A percentile compares a stretch with the other conserved stretches of the same genome.
phyloP scores from a whole-genome alignment of 768 basidiomycete species.

The Gloeostereum incarnatum region DNA sequence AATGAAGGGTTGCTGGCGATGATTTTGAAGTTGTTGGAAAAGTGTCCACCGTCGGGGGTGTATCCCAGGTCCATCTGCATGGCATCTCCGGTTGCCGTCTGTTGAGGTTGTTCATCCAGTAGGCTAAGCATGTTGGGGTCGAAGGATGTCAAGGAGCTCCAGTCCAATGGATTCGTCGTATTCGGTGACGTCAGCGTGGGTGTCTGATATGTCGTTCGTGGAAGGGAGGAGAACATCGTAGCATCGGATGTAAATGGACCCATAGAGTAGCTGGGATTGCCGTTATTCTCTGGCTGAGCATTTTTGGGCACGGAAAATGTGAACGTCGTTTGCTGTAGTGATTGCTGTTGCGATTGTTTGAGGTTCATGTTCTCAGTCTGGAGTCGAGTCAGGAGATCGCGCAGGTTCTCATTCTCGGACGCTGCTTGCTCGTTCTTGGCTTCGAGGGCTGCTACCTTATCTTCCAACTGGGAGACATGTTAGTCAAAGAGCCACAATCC shows the following conservation, averaged over 20 bases:
- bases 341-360: conserved; percentile 38
- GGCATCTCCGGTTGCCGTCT: conserved; percentile 43
- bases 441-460: conserved; percentile 81
- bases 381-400: conserved; percentile 74
- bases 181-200: conserved; percentile 25
- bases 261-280: conserved; percentile 15
- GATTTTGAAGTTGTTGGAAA: conserved; percentile 56
- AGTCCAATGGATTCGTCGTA: conserved; percentile 41
- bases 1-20: conserved; percentile 80
- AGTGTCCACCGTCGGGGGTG: conserved; percentile 31
- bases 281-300: conserved; percentile 8
- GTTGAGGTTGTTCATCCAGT: conserved; percentile 50
- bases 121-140: conserved; percentile 60
- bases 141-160: conserved; percentile 60
- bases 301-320: conserved; percentile 69
- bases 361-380: conserved; percentile 83
- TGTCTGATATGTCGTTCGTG: conserved; percentile 13
- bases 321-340: conserved; percentile 33
- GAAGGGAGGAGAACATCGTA: conserved; percentile 14
- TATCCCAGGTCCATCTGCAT: conserved; percentile 57
- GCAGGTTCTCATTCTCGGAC: conserved; percentile 83
- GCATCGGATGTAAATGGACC: conserved; percentile 18
- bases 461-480: conserved; percentile 46
- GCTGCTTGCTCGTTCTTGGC: conserved; percentile 64
- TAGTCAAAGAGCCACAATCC: conserved; percentile 5